Percentiles rank a stretch among this genome's conserved stretches.
These are phyloP conservation scores for Populus tomentosa DNA, from an alignment of 441 rosid genomes.

Conservation along the genomic window DNA sequence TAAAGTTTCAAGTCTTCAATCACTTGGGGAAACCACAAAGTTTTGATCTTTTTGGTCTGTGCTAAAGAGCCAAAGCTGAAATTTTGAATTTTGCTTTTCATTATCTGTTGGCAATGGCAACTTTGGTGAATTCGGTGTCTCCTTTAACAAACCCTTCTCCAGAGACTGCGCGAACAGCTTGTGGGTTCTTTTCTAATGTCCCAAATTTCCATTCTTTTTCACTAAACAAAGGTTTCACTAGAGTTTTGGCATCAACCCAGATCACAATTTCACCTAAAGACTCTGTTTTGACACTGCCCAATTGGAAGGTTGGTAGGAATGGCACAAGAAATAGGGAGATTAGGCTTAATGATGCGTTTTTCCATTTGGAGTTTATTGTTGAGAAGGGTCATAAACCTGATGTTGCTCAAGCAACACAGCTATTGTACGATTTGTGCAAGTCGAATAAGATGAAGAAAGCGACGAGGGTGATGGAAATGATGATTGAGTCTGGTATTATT, in stretches of 20 bases:
- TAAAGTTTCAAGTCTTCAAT: no score
- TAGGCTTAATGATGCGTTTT: slow-evolving; percentile 42
- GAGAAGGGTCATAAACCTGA: slow-evolving; percentile 58
- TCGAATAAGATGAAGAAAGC: slow-evolving; percentile 64
- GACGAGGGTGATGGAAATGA: slow-evolving; percentile 60
- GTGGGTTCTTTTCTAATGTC: slow-evolving; percentile 46
- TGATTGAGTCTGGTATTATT: slow-evolving; percentile 58
- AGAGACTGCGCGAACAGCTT: slow-evolving; percentile 31
- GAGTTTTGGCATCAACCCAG: slow-evolving; percentile 59
- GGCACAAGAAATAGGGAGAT: slow-evolving; percentile 40
- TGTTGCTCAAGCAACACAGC: slow-evolving; percentile 56
- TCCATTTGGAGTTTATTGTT: slow-evolving; percentile 41
- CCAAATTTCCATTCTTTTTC: slow-evolving; percentile 48
- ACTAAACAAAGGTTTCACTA: slow-evolving; percentile 46
- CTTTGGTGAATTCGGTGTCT: slow-evolving; percentile 46
- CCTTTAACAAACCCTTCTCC: slow-evolving; percentile 42
- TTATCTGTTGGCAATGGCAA: slow-evolving; percentile 35
- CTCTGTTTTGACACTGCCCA: slow-evolving; percentile 49
- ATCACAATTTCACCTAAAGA: slow-evolving; percentile 55
- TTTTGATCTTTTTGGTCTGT: not conserved
- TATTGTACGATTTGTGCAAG: slow-evolving; percentile 73
- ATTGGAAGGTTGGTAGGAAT: slow-evolving; percentile 45
- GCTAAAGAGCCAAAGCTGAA: not conserved
- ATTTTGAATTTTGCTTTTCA: not conserved
- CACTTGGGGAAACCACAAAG: no score